phyloP scores from a whole-genome alignment of 164 flowering plant species.

The Houttuynia cordata region DNA sequence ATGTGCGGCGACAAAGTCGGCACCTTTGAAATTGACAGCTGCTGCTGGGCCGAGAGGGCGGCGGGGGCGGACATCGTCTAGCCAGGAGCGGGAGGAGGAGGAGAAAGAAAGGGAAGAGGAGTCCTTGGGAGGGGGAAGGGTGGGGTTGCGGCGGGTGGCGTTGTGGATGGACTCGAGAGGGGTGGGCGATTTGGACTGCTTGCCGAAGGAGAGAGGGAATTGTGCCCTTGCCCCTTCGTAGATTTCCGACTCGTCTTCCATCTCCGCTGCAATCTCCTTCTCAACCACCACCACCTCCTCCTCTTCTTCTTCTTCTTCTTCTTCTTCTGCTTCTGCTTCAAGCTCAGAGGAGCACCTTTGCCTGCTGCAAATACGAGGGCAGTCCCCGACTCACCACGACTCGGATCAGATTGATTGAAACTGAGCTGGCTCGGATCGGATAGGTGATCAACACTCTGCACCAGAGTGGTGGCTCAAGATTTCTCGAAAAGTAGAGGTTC shows the following conservation, averaged over 20 bases:
- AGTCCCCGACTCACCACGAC: too few relatives aligned
- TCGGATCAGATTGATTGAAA: too few relatives aligned
- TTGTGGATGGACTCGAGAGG: conserved; percentile 68
- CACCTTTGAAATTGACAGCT: neutral
- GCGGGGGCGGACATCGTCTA: conserved; percentile 23
- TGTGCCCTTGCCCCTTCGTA: conserved; percentile 74
- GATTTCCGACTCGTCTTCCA: conserved; percentile 44
- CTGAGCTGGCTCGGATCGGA: too few relatives aligned
- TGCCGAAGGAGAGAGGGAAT: conserved; percentile 81
- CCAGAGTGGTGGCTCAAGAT: too few relatives aligned
- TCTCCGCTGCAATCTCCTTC: neutral
- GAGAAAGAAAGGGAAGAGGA: conserved; percentile 43
- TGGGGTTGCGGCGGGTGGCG: conserved; percentile 50
- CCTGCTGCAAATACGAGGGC: too few relatives aligned
- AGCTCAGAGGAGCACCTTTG: too few relatives aligned
- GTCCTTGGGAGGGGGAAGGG: neutral
- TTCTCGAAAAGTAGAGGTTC: too few relatives aligned
- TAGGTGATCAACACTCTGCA: too few relatives aligned
- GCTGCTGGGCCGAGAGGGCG: neutral
- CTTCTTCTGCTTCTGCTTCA: too few relatives aligned
- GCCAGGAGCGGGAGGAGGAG: conserved; percentile 43
- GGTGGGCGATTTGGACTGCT: conserved; percentile 56
- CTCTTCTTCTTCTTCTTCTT: too few relatives aligned
- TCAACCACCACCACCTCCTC: neutral
- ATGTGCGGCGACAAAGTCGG: neutral